Evolutionary conservation across 257 asterid species (phyloP).

Genomic region (Jacaranda mimosifolia): DNA sequence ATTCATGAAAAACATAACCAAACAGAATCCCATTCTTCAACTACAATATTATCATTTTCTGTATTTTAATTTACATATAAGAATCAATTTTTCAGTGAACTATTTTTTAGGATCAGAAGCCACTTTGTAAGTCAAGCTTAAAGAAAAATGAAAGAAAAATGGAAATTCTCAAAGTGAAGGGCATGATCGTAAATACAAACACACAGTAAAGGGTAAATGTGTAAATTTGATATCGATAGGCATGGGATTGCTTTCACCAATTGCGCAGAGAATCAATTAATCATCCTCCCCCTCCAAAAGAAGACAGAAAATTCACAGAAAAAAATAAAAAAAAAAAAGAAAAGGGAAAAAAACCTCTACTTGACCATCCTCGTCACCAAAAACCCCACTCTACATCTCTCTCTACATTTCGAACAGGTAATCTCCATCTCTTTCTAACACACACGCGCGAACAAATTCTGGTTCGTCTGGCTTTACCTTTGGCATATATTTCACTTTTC

Average conservation of each 20-base stretch:
- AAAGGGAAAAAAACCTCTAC: not conserved
- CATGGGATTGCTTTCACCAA: slow-evolving; percentile 22
- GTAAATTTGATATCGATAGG: not conserved
- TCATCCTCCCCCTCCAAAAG: not conserved
- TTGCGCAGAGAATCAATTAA: slow-evolving; percentile 34
- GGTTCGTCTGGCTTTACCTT: slow-evolving; percentile 17
- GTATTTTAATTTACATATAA: too few species aligned
- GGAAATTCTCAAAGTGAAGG: not conserved
- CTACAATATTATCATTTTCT: too few species aligned
- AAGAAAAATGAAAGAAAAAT: not conserved
- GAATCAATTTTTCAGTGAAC: too few species aligned
- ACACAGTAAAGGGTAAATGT: slow-evolving; percentile 14
- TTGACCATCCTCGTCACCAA: slow-evolving; percentile 1
- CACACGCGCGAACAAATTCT: not conserved
- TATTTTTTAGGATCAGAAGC: not conserved
- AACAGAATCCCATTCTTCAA: too few species aligned
- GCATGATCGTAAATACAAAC: not conserved
- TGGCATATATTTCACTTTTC: slow-evolving; percentile 8
- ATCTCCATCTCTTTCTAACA: not conserved
- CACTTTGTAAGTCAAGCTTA: not conserved
- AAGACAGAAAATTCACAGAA: not conserved
- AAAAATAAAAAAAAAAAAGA: not conserved
- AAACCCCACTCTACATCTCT: slow-evolving; percentile 34
- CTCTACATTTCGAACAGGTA: slow-evolving; percentile 39
- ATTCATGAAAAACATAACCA: too few species aligned